Evolutionary conservation across 495 filamentous ascomycete species (phyloP).

Genomic region (Aspergillus asperescens): DNA sequence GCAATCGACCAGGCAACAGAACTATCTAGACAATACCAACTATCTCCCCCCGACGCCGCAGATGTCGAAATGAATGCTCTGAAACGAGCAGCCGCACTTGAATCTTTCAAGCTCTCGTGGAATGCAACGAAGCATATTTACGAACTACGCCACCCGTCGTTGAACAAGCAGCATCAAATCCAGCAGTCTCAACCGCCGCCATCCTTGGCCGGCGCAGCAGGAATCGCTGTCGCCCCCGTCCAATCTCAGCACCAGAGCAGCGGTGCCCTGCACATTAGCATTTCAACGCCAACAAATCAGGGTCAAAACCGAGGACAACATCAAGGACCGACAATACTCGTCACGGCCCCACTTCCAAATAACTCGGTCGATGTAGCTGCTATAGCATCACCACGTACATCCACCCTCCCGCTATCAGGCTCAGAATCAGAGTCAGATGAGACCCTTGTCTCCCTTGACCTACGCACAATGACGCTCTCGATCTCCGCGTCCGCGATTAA

Average conservation of each 20-base stretch:
- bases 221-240: slow-evolving; percentile 60
- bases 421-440: slow-evolving; percentile 37
- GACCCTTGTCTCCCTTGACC: slow-evolving; percentile 46
- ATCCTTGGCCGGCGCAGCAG: slow-evolving; percentile 47
- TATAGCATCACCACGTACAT: slow-evolving; percentile 39
- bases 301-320: slow-evolving; percentile 6
- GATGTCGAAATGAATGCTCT: slow-evolving; percentile 53
- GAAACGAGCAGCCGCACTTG: slow-evolving; percentile 59
- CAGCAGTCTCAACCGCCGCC: slow-evolving; percentile 32
- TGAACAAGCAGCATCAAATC: too few species aligned
- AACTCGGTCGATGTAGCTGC: slow-evolving; percentile 32
- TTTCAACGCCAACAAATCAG: slow-evolving; percentile 32
- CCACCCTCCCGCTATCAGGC: slow-evolving; percentile 40
- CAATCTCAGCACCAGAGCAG: slow-evolving; percentile 30
- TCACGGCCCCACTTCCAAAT: slow-evolving; percentile 35
- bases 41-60: slow-evolving; percentile 40
- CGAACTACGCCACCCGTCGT: slow-evolving; percentile 65
- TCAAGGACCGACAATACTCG: slow-evolving; percentile 40
- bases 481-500: slow-evolving; percentile 42
- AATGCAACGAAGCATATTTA: slow-evolving; percentile 57
- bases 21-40: slow-evolving; percentile 34
- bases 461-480: slow-evolving; percentile 42
- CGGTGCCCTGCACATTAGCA: slow-evolving; percentile 33
- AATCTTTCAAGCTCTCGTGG: slow-evolving; percentile 69
- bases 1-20: slow-evolving; percentile 59